Evolutionary conservation across 352 stramenopile genomes (phyloP), one percentile per base, ranked within the genome.

Genomic region (Pseudoperonospora humuli): DNA sequence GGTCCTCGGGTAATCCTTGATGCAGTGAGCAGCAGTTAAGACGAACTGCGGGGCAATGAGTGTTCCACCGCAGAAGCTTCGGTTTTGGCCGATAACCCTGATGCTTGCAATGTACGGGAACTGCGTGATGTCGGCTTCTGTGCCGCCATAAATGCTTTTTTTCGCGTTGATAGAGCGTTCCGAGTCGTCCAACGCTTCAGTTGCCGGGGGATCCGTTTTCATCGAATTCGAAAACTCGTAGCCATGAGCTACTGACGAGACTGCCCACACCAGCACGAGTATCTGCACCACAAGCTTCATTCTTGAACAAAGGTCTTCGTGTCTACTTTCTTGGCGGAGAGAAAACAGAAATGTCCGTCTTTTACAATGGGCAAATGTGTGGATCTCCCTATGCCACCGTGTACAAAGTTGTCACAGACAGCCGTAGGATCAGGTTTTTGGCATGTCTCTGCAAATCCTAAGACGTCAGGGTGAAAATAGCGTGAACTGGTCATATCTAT

Each of bases 21-120:
- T 68, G 50, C 75, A 88, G 54, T 88, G 75, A 1, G 67, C 75
- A 1, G 75, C 75, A 25, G 73, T 88, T 40, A 84, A 35, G 23
- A 88, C 64, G 47, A 78, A 84, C 42, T 73, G 51, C 19, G 69
- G 39, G 10, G 57, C 57, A 28, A 88, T 76, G 3, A 88, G 62
- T 20, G 67, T 64, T 18, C 68, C 75, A 2, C 73, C 73, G 39
- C 75, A 88, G 47, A 70, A 84, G 0, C 57, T 77, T 13, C 38
- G 33, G 33, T 45, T 61, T 55, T 25, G 42, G 14, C 13, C 25
- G 23, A 61, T 40, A 45, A 71, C 67, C 8, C 72, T 69, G 19
- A 84, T 48, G 46, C 51, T 73, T 19, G 69, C 54, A 7, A 64
- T 67, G 49, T 63, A 84, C 50, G 68, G 66, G 29, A 67, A 83